Evolutionary conservation across 139 green algal genomes (phyloP).

Genomic region (Tetratostichococcus sp.): DNA sequence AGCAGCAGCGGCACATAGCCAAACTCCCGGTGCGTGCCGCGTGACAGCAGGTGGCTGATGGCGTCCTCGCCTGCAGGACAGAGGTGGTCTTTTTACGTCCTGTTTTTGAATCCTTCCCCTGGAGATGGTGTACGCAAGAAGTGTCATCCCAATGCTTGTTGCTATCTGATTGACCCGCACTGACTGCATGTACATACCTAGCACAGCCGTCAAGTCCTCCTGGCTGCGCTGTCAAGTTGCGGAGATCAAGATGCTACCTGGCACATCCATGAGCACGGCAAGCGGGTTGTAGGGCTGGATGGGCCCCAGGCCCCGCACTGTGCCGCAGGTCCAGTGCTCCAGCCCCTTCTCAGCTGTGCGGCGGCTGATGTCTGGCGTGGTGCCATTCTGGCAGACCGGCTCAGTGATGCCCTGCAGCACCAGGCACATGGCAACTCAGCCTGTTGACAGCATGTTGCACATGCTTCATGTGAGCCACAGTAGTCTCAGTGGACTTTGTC

Average conservation of each 20-base stretch:
- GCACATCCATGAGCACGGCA: constrained; percentile 67
- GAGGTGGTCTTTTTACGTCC: not conserved
- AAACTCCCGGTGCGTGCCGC: constrained; percentile 80
- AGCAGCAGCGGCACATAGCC: constrained; percentile 61
- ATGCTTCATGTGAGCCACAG: too few relatives aligned
- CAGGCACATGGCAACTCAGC: too few relatives aligned
- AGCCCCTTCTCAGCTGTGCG: constrained; percentile 54
- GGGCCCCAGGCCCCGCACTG: constrained; percentile 5
- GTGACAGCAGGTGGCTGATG: constrained; percentile 76
- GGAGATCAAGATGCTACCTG: too few relatives aligned
- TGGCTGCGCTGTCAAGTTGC: too few relatives aligned
- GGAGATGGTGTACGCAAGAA: too few relatives aligned
- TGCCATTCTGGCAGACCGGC: constrained; percentile 46
- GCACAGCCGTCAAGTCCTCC: too few relatives aligned
- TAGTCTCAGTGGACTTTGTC: too few relatives aligned
- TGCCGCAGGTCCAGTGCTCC: constrained; percentile 67
- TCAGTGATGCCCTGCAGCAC: constrained; percentile 29
- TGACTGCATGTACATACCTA: not conserved
- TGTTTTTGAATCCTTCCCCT: too few relatives aligned
- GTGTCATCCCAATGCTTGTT: too few relatives aligned
- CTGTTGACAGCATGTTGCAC: too few relatives aligned
- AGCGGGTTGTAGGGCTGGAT: constrained; percentile 76
- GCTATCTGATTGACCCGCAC: not conserved
- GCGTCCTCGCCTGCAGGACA: constrained; percentile 66
- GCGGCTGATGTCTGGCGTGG: constrained; percentile 31